A percentile compares a stretch with the other conserved stretches of the same genome.
These are phyloP conservation scores for Aspergillus leporis DNA, from an alignment of 495 filamentous ascomycete genomes.

Conservation along the genomic window DNA sequence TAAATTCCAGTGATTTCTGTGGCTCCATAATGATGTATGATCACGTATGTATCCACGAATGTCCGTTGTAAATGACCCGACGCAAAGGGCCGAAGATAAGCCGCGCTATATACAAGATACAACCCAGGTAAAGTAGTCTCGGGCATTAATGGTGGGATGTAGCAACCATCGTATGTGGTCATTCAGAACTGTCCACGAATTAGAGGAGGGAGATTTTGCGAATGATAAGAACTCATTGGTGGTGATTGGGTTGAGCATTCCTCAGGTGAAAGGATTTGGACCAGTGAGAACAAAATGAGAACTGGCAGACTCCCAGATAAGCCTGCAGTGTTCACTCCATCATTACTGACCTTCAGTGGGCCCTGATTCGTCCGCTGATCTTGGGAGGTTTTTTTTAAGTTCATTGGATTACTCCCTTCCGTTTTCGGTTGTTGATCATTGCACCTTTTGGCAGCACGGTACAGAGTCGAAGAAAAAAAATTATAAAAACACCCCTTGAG, in stretches of 20 bases:
- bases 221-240: not conserved
- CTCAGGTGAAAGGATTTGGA: not conserved
- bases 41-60: not conserved
- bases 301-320: too few relatives aligned
- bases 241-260: constrained; percentile 5
- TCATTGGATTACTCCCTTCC: too few relatives aligned
- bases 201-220: constrained; percentile 5
- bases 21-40: constrained; percentile 1
- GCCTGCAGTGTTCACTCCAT: not conserved
- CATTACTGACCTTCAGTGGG: too few relatives aligned
- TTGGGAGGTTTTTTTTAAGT: not conserved
- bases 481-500: too few relatives aligned
- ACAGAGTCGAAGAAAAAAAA: too few relatives aligned
- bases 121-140: too few relatives aligned
- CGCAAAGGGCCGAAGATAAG: too few relatives aligned
- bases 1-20: not conserved
- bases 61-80: too few relatives aligned
- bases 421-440: too few relatives aligned
- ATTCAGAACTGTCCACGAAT: constrained; percentile 7
- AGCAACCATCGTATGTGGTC: not conserved
- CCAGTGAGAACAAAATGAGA: too few relatives aligned
- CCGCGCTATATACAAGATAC: too few relatives aligned
- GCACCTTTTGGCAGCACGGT: too few relatives aligned
- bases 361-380: not conserved
- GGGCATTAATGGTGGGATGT: not conserved